Conservation (phyloP, 2,329 filamentous ascomycete species). For the Tolypocladium endophyticum region DNA sequence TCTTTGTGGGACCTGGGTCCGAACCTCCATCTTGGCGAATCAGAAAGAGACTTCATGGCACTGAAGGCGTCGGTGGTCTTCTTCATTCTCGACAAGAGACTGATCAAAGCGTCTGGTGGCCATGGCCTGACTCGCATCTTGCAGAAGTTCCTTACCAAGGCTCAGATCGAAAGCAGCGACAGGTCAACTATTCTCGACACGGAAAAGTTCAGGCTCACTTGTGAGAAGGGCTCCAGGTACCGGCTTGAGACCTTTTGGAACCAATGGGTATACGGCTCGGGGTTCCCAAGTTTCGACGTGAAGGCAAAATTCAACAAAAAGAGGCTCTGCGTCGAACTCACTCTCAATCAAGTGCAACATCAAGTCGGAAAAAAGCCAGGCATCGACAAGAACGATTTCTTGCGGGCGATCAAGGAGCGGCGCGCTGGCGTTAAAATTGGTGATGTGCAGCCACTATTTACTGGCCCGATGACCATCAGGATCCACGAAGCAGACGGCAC, state of each 20-base stretch:
- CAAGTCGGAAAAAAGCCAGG: constrained; percentile 28
- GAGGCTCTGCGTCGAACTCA: constrained; percentile 86
- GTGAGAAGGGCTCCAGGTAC: constrained; percentile 80
- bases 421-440: constrained; percentile 58
- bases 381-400: constrained; percentile 65
- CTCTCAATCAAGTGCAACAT: constrained; percentile 65
- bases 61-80: constrained; percentile 86
- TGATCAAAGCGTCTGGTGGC: constrained; percentile 73
- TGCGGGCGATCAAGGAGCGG: constrained; percentile 76
- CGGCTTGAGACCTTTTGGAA: constrained; percentile 85
- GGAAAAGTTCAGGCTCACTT: constrained; percentile 68
- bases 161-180: constrained; percentile 52
- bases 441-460: constrained; percentile 69
- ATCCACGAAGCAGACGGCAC: constrained; percentile 98
- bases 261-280: constrained; percentile 83
- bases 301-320: constrained; percentile 96
- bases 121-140: constrained; percentile 81
- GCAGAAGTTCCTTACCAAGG: constrained; percentile 74
- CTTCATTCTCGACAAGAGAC: constrained; percentile 83
- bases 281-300: constrained; percentile 80
- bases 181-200: constrained; percentile 65
- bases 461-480: constrained; percentile 92
- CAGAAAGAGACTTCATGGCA: constrained; percentile 82
- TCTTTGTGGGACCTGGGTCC: constrained; percentile 73
- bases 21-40: constrained; percentile 66